Base-by-base conservation (phyloP, 2,329 filamentous ascomycete species). In the Zymoseptoria passerinii region DNA sequence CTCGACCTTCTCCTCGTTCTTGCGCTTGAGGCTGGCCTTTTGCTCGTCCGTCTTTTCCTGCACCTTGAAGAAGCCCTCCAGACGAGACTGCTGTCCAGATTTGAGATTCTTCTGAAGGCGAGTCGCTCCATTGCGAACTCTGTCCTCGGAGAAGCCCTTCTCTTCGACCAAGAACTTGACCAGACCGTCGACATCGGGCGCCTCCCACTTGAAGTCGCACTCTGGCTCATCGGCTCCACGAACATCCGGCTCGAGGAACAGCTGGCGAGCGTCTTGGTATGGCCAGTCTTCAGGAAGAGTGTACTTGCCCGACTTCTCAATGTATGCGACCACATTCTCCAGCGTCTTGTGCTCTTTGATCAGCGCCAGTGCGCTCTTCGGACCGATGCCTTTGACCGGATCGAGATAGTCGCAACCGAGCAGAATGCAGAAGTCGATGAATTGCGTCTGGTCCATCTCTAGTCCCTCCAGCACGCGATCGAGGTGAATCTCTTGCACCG, bases 181-280 rank as follows among this genome's bases (percentile, higher is more conserved):
- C 0, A 99, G 82, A 0, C 90, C 92, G 1, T 96, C 91, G 1
- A 94, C 80, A 68, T 99, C 92, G 3, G 94, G 94, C 60, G 86
- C 87, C 50, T 96, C 91, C 94, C 95, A 99, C 75, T 96, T 96
- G 80, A 97, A 96, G 72, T 99, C 91, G 74, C 92, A 97, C 10
- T 90, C 85, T 0, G 89, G 84, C 68, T 95, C 83, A 66, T 95
- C 89, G 23, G 92, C 91, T 50, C 82, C 73, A 40, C 88, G 86
- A 27, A 99, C 92, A 66, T 97, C 91, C 0, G 94, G 94, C 67
- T 92, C 81, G 71, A 95, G 86, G 78, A 99, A 97, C 28, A 99
- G 84, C 18, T 91, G 84, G 48, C 95, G 89, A 7, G 94, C 95
- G 68, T 99, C 92, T 67, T 87, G 80, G 73, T 87, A 99, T 0